Percentiles rank a stretch among this genome's conserved stretches.
phyloP scores from a whole-genome alignment of 75 land plant species.

The Sequoiadendron giganteum region DNA sequence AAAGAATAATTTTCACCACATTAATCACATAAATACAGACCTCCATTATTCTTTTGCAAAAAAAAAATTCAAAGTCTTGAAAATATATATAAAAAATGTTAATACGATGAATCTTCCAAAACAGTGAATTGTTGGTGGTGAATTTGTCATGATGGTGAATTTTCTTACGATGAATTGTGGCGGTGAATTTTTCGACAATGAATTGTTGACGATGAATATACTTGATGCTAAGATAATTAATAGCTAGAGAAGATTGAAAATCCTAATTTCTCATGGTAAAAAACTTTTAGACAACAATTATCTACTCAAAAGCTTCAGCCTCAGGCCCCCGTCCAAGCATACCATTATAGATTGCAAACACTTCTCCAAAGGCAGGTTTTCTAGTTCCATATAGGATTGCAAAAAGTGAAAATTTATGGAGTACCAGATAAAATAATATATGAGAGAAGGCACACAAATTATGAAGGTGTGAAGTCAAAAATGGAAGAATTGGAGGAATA shows the following conservation, averaged over 20 bases:
- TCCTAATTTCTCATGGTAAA: conserved; percentile 33
- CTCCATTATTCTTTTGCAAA: too few relatives aligned
- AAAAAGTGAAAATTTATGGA: conserved; percentile 37
- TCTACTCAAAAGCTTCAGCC: neutral
- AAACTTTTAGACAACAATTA: neutral
- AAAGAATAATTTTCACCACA: too few relatives aligned
- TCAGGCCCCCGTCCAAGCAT: conserved; percentile 43
- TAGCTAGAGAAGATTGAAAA: conserved; percentile 13
- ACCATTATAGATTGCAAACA: conserved; percentile 68
- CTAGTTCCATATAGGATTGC: conserved; percentile 6
- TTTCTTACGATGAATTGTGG: too few relatives aligned
- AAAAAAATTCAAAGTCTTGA: too few relatives aligned
- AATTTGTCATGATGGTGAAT: too few relatives aligned
- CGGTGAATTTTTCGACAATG: too few relatives aligned
- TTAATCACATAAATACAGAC: too few relatives aligned
- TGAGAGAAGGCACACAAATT: conserved; percentile 83
- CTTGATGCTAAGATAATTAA: too few relatives aligned
- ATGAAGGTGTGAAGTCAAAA: conserved; percentile 78
- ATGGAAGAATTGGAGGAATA: conserved; percentile 87
- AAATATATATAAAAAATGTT: too few relatives aligned
- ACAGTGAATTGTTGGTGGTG: too few relatives aligned
- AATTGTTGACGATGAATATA: too few relatives aligned
- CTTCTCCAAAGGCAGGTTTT: conserved; percentile 31
- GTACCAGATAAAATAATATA: conserved; percentile 68
- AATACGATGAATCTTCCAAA: too few relatives aligned